Evolutionary conservation across 108 stramenopile genomes (phyloP).

Genomic region (Stephanodiscus triporus): DNA sequence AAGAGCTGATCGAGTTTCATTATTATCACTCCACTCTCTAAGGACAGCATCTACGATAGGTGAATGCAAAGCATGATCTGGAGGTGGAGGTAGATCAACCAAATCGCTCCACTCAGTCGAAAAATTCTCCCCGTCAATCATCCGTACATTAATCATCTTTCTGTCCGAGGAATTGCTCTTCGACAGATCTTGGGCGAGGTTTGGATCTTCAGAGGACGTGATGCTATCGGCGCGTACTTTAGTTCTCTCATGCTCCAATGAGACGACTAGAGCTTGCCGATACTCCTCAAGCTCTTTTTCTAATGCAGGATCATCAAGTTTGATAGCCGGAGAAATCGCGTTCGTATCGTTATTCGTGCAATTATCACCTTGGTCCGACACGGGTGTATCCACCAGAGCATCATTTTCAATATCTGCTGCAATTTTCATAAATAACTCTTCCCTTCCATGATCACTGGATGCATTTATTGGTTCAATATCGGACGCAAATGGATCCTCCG

Average conservation of each 20-base stretch:
- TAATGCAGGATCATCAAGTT: conserved; percentile 39
- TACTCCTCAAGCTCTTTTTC: conserved; percentile 51
- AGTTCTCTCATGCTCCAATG: conserved; percentile 11
- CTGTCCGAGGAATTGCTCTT: conserved; percentile 43
- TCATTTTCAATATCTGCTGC: conserved; percentile 44
- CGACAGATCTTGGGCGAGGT: conserved; percentile 20
- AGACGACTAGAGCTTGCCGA: conserved; percentile 31
- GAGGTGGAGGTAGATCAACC: conserved; percentile 76
- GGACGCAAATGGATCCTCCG: conserved; percentile 39
- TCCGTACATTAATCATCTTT: conserved; percentile 70
- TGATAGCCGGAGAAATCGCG: conserved; percentile 8
- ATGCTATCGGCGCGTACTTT: background rate
- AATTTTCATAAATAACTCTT: conserved; percentile 39
- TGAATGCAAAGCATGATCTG: conserved; percentile 78
- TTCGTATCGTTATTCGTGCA: conserved; percentile 12
- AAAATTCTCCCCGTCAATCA: conserved; percentile 85
- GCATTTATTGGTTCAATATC: conserved; percentile 51
- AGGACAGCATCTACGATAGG: conserved; percentile 79
- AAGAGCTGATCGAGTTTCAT: conserved; percentile 62
- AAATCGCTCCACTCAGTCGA: conserved; percentile 80
- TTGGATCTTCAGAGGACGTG: conserved; percentile 4
- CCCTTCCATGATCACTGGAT: conserved; percentile 13
- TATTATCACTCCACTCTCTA: conserved; percentile 71
- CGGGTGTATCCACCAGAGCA: conserved; percentile 20
- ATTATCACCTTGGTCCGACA: conserved; percentile 17